Evolutionary conservation across 78 protist genomes (phyloP).

Genomic region (Polysphondylium violaceum): DNA sequence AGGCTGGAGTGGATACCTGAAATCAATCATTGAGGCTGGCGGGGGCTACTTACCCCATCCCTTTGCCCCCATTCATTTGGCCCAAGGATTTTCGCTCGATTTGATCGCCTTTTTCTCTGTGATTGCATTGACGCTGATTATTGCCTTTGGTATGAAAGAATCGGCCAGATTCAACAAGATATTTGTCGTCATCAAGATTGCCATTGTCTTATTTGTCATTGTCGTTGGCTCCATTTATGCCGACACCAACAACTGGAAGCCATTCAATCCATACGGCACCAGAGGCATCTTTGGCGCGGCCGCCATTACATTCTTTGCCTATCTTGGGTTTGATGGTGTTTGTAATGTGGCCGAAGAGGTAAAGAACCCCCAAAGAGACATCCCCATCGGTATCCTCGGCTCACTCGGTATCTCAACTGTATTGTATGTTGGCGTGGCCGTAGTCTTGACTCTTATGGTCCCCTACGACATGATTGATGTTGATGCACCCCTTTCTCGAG

Average conservation of each 20-base stretch:
- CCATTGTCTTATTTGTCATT: constrained; percentile 67
- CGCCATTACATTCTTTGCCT: constrained; percentile 83
- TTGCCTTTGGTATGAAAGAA: constrained; percentile 82
- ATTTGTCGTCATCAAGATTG: constrained; percentile 58
- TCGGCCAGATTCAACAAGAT: constrained; percentile 66
- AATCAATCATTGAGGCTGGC: constrained; percentile 29
- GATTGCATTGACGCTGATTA: constrained; percentile 29
- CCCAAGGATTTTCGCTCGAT: constrained; percentile 44
- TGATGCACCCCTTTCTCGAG: constrained; percentile 72
- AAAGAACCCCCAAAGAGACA: constrained; percentile 78
- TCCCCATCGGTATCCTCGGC: constrained; percentile 81
- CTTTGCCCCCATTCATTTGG: constrained; percentile 22
- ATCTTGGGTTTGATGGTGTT: constrained; percentile 83
- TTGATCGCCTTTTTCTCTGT: constrained; percentile 41
- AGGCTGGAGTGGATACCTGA: constrained; percentile 76
- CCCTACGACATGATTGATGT: constrained; percentile 52
- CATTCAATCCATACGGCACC: constrained; percentile 77
- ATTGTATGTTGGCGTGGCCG: constrained; percentile 48
- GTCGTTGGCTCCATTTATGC: constrained; percentile 51
- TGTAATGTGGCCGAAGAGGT: constrained; percentile 83
- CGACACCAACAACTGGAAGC: constrained; percentile 58
- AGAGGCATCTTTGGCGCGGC: constrained; percentile 66
- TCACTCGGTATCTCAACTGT: constrained; percentile 67
- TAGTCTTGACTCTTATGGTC: constrained; percentile 70
- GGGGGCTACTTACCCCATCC: constrained; percentile 66